Conservation (phyloP, 495 filamentous ascomycete genomes). For the Lindgomyces ingoldianus region DNA sequence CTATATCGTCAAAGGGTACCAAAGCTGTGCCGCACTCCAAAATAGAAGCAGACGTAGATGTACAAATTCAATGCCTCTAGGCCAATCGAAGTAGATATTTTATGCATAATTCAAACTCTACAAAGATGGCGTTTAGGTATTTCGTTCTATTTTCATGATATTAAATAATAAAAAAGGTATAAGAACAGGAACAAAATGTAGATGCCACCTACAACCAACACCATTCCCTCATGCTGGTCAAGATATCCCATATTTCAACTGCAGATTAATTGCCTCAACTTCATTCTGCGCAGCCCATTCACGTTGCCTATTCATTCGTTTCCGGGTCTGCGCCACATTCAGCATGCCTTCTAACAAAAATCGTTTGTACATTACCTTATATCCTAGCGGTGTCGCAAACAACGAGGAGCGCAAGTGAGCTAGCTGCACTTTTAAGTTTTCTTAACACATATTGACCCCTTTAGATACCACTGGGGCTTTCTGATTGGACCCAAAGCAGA, state of each 20-base stretch:
- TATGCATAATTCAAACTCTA: no score
- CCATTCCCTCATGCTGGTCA: no score
- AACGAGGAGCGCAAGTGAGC: conserved; percentile 26
- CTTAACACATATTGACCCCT: background rate
- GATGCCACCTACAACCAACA: conserved; percentile 1
- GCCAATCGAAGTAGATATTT: no score
- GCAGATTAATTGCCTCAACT: conserved; percentile 7
- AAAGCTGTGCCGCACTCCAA: no score
- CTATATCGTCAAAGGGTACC: no score
- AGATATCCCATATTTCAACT: background rate
- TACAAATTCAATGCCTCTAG: no score
- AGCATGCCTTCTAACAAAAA: conserved; percentile 22
- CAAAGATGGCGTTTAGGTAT: no score
- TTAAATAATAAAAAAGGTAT: conserved; percentile 1
- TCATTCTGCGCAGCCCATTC: background rate
- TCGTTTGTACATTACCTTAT: conserved; percentile 16
- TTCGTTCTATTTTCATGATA: conserved; percentile 7
- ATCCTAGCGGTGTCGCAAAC: conserved; percentile 23
- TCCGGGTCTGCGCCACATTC: background rate
- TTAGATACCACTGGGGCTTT: conserved; percentile 28
- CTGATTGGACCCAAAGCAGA: conserved; percentile 26
- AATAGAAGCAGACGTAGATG: no score
- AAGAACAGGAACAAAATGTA: conserved; percentile 3
- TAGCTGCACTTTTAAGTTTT: conserved; percentile 4
- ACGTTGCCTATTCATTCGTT: conserved; percentile 15